These are phyloP conservation scores for Boletus edulis DNA, from an alignment of 768 basidiomycete species.

Conservation along the genomic window DNA sequence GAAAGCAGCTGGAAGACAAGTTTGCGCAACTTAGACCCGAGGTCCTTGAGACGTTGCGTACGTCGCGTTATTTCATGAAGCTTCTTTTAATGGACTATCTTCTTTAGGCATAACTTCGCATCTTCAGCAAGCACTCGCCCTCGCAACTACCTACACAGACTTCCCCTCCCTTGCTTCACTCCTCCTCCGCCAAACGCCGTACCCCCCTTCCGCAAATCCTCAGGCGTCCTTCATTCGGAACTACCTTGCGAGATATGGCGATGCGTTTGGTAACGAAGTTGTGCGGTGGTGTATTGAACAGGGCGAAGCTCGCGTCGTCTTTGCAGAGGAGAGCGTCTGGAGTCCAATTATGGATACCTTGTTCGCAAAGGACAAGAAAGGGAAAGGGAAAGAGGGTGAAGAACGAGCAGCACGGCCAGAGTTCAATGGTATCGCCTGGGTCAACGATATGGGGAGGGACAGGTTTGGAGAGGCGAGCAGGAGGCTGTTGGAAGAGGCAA, in stretches of 20 bases:
- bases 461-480: slow-evolving; percentile 64
- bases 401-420: slow-evolving; percentile 48
- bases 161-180: slow-evolving; percentile 83
- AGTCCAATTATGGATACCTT: slow-evolving; percentile 66
- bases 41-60: slow-evolving; percentile 78
- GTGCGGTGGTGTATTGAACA: slow-evolving; percentile 93
- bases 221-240: slow-evolving; percentile 57
- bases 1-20: slow-evolving; percentile 56
- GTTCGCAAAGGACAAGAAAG: slow-evolving; percentile 40
- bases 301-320: slow-evolving; percentile 79
- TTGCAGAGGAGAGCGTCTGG: slow-evolving; percentile 69
- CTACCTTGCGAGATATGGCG: slow-evolving; percentile 77
- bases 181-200: slow-evolving; percentile 67
- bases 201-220: slow-evolving; percentile 62
- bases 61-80: slow-evolving; percentile 23
- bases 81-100: neutral
- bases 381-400: slow-evolving; percentile 24
- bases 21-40: slow-evolving; percentile 74
- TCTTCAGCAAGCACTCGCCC: slow-evolving; percentile 66
- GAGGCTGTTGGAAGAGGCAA: slow-evolving; percentile 62
- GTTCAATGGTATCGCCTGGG: slow-evolving; percentile 66
- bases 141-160: slow-evolving; percentile 87
- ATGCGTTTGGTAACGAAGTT: slow-evolving; percentile 85
- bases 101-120: slow-evolving; percentile 62
- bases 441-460: slow-evolving; percentile 76